Evolutionary conservation across 2,329 filamentous ascomycete species (phyloP).

Genomic region (Aulographum hederae): DNA sequence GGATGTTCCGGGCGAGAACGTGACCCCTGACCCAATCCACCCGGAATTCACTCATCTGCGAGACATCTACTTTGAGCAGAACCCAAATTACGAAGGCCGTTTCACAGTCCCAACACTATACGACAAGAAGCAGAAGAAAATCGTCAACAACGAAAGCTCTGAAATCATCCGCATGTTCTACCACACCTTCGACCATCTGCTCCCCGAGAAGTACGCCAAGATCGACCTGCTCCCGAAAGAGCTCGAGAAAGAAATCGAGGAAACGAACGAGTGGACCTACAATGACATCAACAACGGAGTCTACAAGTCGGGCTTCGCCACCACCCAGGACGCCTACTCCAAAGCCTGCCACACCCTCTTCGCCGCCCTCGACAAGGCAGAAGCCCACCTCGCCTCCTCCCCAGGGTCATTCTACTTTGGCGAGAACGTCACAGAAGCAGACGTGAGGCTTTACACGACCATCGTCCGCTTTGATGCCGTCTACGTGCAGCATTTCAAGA

Average conservation of each 20-base stretch:
- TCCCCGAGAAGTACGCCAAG: slow-evolving; percentile 24
- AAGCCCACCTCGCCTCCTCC: slow-evolving; percentile 21
- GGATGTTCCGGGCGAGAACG: slow-evolving; percentile 35
- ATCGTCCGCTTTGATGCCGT: slow-evolving; percentile 42
- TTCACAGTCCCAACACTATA: slow-evolving; percentile 82
- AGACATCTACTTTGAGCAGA: slow-evolving; percentile 60
- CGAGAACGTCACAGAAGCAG: slow-evolving; percentile 27
- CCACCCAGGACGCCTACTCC: slow-evolving; percentile 30
- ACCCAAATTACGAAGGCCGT: slow-evolving; percentile 54
- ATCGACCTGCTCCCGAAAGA: slow-evolving; percentile 27
- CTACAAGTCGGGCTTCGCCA: slow-evolving; percentile 34
- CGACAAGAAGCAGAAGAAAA: slow-evolving; percentile 55
- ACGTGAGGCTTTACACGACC: slow-evolving; percentile 35
- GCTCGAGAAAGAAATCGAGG: slow-evolving; percentile 26
- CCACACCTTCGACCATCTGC: slow-evolving; percentile 50
- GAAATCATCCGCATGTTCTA: slow-evolving; percentile 90
- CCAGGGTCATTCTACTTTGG: slow-evolving; percentile 29
- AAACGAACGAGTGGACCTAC: slow-evolving; percentile 33
- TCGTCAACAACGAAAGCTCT: slow-evolving; percentile 82
- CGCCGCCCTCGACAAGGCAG: slow-evolving; percentile 27
- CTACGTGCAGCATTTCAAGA: slow-evolving; percentile 47
- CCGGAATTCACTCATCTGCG: slow-evolving; percentile 53
- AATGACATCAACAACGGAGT: slow-evolving; percentile 34
- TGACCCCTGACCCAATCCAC: slow-evolving; percentile 44
- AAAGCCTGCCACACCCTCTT: slow-evolving; percentile 28